Percentiles rank a stretch among this genome's conserved stretches.
Conservation (phyloP, 345 rosid species). For the Salix koriyanagi region DNA sequence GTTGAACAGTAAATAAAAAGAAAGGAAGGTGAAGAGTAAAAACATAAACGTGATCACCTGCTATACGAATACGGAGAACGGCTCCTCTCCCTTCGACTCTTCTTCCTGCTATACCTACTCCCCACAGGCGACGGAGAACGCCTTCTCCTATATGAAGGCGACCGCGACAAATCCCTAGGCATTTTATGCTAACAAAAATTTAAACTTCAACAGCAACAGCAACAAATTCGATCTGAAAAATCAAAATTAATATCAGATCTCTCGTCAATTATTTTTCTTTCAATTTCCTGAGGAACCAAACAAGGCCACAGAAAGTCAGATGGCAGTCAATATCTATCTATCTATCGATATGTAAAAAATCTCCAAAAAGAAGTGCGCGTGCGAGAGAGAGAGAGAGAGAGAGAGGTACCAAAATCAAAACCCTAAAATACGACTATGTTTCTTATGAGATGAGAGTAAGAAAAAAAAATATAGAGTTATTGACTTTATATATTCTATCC, state of each 20-base stretch:
- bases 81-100: constrained; percentile 78
- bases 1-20: constrained; percentile 23
- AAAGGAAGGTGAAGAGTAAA: constrained; percentile 17
- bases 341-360: no score
- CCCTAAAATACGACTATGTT: not conserved
- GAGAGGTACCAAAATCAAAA: not conserved
- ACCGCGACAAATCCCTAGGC: constrained; percentile 82
- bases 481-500: not conserved
- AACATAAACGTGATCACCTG: constrained; percentile 79
- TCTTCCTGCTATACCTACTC: constrained; percentile 66
- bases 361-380: not conserved
- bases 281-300: not conserved
- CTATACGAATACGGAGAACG: constrained; percentile 72
- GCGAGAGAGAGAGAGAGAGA: not conserved
- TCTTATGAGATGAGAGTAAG: not conserved
- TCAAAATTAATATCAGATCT: not conserved
- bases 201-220: not conserved
- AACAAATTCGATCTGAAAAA: not conserved
- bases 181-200: constrained; percentile 33
- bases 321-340: not conserved
- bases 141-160: constrained; percentile 68
- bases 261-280: not conserved
- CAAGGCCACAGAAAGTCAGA: not conserved
- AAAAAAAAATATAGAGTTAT: not conserved
- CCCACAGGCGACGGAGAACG: constrained; percentile 69